Evolutionary conservation across 768 basidiomycete species (phyloP).

Genomic region (Agrocybe praecox): DNA sequence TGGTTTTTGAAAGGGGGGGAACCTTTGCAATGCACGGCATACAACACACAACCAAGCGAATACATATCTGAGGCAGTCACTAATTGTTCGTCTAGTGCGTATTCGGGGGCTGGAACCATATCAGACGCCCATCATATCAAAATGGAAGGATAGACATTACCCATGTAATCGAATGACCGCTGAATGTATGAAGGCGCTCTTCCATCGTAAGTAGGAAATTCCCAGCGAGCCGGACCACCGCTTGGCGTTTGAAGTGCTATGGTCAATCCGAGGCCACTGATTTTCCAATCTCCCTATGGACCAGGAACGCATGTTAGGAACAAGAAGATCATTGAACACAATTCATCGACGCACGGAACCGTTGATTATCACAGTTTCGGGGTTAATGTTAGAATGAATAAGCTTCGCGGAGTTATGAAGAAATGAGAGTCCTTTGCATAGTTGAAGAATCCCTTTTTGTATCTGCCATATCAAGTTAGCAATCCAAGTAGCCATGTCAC

Average conservation of each 20-base stretch:
- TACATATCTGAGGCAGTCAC: conserved; percentile 92
- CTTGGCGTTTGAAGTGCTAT: conserved; percentile 72
- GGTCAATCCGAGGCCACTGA: conserved; percentile 86
- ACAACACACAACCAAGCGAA: conserved; percentile 87
- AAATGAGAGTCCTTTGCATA: conserved; percentile 89
- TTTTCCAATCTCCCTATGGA: conserved; percentile 94
- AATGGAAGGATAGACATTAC: conserved; percentile 37
- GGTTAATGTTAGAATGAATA: conserved; percentile 89
- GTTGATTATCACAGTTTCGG: conserved; percentile 89
- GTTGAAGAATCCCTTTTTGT: conserved; percentile 93
- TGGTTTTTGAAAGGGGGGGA: conserved; percentile 87
- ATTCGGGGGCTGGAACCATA: conserved; percentile 77
- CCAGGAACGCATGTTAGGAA: background rate
- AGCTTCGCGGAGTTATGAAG: conserved; percentile 90
- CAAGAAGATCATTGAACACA: background rate
- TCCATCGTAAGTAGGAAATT: conserved; percentile 87
- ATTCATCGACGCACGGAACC: conserved; percentile 60
- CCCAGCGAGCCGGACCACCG: conserved; percentile 81
- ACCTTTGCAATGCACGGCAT: conserved; percentile 89
- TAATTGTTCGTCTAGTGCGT: conserved; percentile 87
- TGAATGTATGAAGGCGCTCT: conserved; percentile 81
- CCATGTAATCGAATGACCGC: conserved; percentile 94
- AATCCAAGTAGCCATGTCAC: conserved; percentile 6
- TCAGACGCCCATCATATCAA: background rate
- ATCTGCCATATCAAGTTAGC: conserved; percentile 51